phyloP scores from a whole-genome alignment of 306 rosid genomes.

The Lotus japonicus region DNA sequence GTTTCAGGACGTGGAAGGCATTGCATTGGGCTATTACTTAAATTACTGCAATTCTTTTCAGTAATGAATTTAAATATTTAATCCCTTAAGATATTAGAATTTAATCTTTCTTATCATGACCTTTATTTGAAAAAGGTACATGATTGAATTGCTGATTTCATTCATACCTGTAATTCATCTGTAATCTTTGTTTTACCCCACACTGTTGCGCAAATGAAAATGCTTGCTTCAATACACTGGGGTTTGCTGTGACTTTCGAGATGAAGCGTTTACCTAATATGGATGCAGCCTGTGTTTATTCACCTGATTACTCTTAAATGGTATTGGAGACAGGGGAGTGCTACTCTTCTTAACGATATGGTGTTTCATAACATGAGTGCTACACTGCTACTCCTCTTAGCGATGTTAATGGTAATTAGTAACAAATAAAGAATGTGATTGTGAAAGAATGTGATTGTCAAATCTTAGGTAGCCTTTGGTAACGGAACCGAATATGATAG shows the following conservation, averaged over 20 bases:
- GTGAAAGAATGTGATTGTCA: no score
- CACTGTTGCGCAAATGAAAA: not conserved
- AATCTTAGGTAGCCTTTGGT: no score
- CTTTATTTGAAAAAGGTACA: constrained; percentile 41
- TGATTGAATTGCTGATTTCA: constrained; percentile 24
- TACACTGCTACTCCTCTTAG: no score
- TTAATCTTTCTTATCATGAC: constrained; percentile 18
- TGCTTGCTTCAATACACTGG: constrained; percentile 6
- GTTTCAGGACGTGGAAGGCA: constrained; percentile 39
- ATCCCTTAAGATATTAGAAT: constrained; percentile 31
- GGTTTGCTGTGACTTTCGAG: not conserved
- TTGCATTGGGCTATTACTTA: constrained; percentile 32
- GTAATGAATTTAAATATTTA: constrained; percentile 30
- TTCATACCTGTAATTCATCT: not conserved
- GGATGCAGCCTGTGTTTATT: not conserved
- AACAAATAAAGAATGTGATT: no score
- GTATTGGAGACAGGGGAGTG: no score
- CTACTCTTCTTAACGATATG: no score
- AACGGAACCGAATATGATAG: no score
- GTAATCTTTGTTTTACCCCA: not conserved
- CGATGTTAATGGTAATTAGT: no score
- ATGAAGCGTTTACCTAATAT: not conserved
- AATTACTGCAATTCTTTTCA: constrained; percentile 34
- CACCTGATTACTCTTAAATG: no score
- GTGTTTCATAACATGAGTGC: no score